Base-by-base conservation (phyloP, 2,329 filamentous ascomycete genomes). In the Penicillium decumbens region DNA sequence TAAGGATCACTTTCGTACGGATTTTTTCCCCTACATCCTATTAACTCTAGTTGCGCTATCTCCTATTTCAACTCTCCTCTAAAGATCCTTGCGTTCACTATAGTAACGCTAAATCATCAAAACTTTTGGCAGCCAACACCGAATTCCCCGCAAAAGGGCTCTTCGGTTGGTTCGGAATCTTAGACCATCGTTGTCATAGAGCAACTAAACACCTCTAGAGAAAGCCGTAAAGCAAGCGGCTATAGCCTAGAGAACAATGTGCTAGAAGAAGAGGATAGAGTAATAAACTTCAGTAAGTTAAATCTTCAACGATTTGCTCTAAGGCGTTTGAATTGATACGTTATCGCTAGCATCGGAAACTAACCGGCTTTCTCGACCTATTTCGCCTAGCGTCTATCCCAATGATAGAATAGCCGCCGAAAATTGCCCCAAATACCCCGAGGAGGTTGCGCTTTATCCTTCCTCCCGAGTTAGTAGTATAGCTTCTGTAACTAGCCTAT, bases 381-480 rank as follows among this genome's bases (percentile, higher is more conserved):
- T 28, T 28, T 28, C 27, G 8, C 27, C 27, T 25, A 9, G 9
- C 1, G 8, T 2, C 27, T 28, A 28, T 28, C 8, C 6, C 9
- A 3, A 23, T 24, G 28, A 47, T 47, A 13, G 30, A 47, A n/a
- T 9, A 47, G 38, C 44, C 39, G 28, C 44, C 9, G 18, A 41
- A 27, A 24, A 27, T 35, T 41, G 41, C n/a, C 44, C 44, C 10
- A 12, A 41, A 27, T 47, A 47, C 7, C 44, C 44, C 27, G 18
- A 47, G n/a, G 44, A 47, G 20, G 44, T 47, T 18, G 18, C 44
- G 13, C 44, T 47, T 18, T 41, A 47, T 41, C 27, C 44, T 40
- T 35, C 44, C 44, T 41, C 44, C n/a, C 38, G 39, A 47, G 44
- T 39, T n/a, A 45, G 43, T 30, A 45, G 23, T 47, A 47, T 20